These are phyloP conservation scores for Bacidia rubella DNA, from an alignment of 495 filamentous ascomycete genomes.

Conservation along the genomic window DNA sequence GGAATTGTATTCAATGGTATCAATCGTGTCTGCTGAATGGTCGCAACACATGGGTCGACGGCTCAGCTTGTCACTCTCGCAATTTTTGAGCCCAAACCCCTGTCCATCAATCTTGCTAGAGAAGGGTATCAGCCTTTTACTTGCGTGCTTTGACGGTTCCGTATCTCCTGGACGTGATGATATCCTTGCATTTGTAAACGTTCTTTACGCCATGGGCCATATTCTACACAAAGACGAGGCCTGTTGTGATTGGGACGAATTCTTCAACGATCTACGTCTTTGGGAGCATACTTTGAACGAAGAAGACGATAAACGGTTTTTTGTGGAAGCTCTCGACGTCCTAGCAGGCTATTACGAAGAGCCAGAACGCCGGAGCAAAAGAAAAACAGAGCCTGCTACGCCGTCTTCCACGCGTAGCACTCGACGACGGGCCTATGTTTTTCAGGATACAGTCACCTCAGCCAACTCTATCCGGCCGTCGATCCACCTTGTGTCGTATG, in stretches of 20 bases:
- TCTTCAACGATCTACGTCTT: background rate
- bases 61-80: background rate
- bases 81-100: background rate
- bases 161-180: no score
- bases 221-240: background rate
- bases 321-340: background rate
- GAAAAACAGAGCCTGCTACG: no score
- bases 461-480: no score
- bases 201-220: background rate
- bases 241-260: background rate
- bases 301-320: background rate
- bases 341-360: background rate
- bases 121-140: background rate
- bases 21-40: constrained; percentile 6
- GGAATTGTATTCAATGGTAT: constrained; percentile 2
- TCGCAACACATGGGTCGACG: background rate
- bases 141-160: background rate
- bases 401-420: no score
- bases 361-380: no score
- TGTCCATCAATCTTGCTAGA: background rate
- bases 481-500: no score
- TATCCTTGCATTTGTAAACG: background rate
- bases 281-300: background rate
- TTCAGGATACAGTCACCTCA: no score
- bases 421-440: no score